phyloP scores from a whole-genome alignment of 169 alveolate genomes.

The Plasmodium berghei region DNA sequence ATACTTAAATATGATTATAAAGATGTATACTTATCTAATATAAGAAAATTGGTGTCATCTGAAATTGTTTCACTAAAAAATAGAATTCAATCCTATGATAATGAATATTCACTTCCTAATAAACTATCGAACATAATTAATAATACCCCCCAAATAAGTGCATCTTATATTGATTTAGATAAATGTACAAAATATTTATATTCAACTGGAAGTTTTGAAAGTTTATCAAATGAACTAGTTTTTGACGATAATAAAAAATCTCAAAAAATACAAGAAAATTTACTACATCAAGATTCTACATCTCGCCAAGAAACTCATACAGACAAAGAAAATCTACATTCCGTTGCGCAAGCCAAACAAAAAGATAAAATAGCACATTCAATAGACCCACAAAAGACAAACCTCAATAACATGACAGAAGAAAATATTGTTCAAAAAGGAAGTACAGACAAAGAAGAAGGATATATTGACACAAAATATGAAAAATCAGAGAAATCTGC shows the following conservation, averaged over 20 bases:
- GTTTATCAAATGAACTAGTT: conserved; percentile 9
- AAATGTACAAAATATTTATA: background rate
- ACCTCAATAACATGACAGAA: background rate
- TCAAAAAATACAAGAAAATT: background rate
- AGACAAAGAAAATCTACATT: background rate
- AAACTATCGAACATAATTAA: conserved; percentile 2
- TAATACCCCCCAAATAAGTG: conserved; percentile 18
- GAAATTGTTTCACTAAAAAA: conserved; percentile 47
- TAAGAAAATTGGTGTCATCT: conserved; percentile 56
- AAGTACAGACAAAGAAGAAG: background rate
- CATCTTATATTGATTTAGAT: conserved; percentile 44
- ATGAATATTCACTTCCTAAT: background rate
- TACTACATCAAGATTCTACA: background rate
- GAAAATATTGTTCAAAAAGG: background rate
- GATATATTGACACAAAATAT: background rate
- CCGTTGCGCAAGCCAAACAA: background rate
- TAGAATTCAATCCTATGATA: conserved; percentile 36
- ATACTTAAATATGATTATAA: conserved; percentile 37
- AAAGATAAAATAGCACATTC: background rate
- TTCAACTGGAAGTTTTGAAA: conserved; percentile 6
- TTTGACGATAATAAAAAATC: background rate
- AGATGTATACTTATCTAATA: conserved; percentile 46
- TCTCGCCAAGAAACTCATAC: background rate
- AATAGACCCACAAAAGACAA: background rate
- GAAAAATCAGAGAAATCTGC: too few relatives aligned